phyloP scores from a whole-genome alignment of 1,284 basidiomycete species.

The Ceratobasidium sp. region DNA sequence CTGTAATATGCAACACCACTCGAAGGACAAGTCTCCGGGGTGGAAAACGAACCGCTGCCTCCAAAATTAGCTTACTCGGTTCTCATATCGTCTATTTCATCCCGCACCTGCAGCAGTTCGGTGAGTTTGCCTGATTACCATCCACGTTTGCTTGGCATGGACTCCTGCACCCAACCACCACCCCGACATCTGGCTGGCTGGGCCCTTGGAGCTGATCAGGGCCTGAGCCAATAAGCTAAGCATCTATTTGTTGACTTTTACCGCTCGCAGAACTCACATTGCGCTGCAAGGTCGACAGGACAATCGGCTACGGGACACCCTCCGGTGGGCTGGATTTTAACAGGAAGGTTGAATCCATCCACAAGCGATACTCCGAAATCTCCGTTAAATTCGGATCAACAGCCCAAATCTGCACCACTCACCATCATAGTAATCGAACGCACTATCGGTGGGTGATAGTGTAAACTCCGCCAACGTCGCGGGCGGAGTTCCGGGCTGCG shows the following conservation, averaged over 20 bases:
- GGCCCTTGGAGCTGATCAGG: constrained; percentile 42
- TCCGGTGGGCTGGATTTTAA: constrained; percentile 47
- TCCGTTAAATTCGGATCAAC: background rate
- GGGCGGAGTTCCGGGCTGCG: constrained; percentile 65
- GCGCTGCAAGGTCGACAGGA: constrained; percentile 33
- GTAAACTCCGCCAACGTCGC: constrained; percentile 58
- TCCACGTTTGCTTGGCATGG: constrained; percentile 48
- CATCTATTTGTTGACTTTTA: background rate
- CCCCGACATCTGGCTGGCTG: background rate
- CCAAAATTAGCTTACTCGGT: background rate
- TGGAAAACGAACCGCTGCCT: constrained; percentile 9
- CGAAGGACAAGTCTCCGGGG: constrained; percentile 36
- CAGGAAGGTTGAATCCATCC: constrained; percentile 52
- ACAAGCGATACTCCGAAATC: constrained; percentile 49
- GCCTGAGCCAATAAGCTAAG: background rate
- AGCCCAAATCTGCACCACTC: background rate
- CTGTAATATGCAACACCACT: constrained; percentile 50
- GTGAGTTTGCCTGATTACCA: constrained; percentile 48
- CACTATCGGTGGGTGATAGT: constrained; percentile 41
- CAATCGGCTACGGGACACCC: constrained; percentile 49
- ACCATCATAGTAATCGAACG: constrained; percentile 56
- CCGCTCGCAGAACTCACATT: constrained; percentile 3
- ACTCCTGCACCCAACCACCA: constrained; percentile 43
- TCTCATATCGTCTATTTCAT: constrained; percentile 56
- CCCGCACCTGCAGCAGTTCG: constrained; percentile 56